Base-by-base conservation (phyloP, 2,329 filamentous ascomycete species). In the Teratosphaeria epicoccoides region DNA sequence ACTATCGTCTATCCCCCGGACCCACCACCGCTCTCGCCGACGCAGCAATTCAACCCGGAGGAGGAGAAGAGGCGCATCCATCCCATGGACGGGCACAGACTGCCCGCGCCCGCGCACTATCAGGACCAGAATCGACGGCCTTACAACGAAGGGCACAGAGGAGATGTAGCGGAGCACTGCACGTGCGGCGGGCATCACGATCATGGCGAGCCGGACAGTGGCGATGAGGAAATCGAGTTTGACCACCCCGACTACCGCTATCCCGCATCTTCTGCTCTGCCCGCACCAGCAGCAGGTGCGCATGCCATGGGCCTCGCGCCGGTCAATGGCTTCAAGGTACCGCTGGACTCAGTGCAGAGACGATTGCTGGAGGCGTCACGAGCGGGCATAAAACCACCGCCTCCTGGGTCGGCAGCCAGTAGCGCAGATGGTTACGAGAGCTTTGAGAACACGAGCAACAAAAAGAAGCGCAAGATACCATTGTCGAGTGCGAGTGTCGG, bases 381-480 rank as follows among this genome's bases (percentile, higher is more conserved):
- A 10, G 24, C 14, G 11, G 47, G 47, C 26, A 43, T 28, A 7
- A 28, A 24, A 11, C n/a, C 49, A 12, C 57, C 52, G 46, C 43
- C 28, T 43, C 68, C 74, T 23, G 70, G 81, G 43, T 79, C 81
- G 22, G 78, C 84, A 47, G 78, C 78, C 43, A 88, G 87, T 11
- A 82, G 84, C 23, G 77, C 81, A 10, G 91, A 97, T 67, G 89
- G 90, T 12, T 97, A 97, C 68, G 93, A 98, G 68, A 93, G 88
- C 6, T 95, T 96, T 63, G 93, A 98, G 70, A 97, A 97, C 63
- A 95, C 88, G 29, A 97, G 95, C 69, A 98, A 98, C 68, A 98
- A 98, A 72, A 98, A 97, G 75, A 97, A 98, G 71, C 81, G 93
- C 60, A 98, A 98, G 72, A 97, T 98, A 33, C 93, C 93, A 0